Evolutionary conservation across 805 yeast species (phyloP).

Genomic region (Lachancea waltii): DNA sequence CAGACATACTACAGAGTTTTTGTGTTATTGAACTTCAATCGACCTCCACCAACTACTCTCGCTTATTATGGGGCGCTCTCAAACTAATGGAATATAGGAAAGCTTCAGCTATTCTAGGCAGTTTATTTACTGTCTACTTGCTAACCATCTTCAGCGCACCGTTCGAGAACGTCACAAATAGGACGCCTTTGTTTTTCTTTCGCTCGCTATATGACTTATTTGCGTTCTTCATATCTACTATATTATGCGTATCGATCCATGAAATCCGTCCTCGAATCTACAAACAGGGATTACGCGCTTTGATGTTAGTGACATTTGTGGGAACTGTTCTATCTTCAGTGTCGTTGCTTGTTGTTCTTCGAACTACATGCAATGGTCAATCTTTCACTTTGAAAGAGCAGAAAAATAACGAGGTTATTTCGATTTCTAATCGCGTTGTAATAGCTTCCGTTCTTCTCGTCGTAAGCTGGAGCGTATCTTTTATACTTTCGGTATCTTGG

Average conservation of each 20-base stretch:
- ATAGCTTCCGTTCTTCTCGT: not conserved
- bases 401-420: not conserved
- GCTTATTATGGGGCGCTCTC: no score
- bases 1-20: not conserved
- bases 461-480: not conserved
- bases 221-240: not conserved
- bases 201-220: slow-evolving; percentile 4
- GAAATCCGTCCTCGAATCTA: not conserved
- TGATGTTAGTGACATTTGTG: not conserved
- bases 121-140: not conserved
- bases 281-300: not conserved
- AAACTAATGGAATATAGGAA: not conserved
- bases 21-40: no score
- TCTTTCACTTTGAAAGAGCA: not conserved
- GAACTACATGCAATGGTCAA: not conserved
- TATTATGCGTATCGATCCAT: not conserved
- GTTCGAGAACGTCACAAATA: slow-evolving; percentile 6
- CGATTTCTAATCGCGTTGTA: slow-evolving; percentile 1
- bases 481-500: not conserved
- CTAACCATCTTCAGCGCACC: slow-evolving; percentile 3
- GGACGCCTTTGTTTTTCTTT: slow-evolving; percentile 2
- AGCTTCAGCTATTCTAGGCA: not conserved
- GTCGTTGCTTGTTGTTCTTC: not conserved
- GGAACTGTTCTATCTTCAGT: slow-evolving; percentile 1
- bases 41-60: no score